Conservation (phyloP, 164 flowering plant genomes). For the Tetracentron sinense region DNA sequence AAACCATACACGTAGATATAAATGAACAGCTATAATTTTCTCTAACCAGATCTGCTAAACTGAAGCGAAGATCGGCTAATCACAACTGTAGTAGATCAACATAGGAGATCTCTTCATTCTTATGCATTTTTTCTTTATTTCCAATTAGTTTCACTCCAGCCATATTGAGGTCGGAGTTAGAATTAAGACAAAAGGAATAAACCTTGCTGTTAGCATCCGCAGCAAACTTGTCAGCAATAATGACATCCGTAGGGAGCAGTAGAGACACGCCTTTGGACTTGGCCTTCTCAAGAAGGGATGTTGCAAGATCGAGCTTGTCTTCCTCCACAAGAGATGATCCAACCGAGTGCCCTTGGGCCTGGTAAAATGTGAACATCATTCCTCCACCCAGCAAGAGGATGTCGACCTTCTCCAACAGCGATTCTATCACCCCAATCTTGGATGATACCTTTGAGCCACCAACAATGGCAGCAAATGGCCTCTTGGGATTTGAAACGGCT, state of each 20-base stretch:
- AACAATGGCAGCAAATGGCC: slow-evolving; percentile 92
- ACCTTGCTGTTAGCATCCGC: slow-evolving; percentile 87
- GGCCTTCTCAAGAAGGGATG: slow-evolving; percentile 73
- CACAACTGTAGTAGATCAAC: not conserved
- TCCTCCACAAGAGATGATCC: slow-evolving; percentile 91
- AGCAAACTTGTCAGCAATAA: slow-evolving; percentile 81
- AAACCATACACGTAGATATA: too few relatives aligned
- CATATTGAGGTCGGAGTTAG: not conserved
- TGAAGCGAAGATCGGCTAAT: too few relatives aligned
- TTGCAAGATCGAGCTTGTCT: slow-evolving; percentile 82
- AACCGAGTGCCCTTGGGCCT: slow-evolving; percentile 71
- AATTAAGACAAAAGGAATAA: slow-evolving; percentile 4
- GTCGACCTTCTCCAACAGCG: slow-evolving; percentile 67
- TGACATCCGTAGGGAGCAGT: slow-evolving; percentile 78
- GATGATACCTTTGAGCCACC: slow-evolving; percentile 88
- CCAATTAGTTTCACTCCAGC: not conserved
- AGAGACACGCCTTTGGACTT: slow-evolving; percentile 75
- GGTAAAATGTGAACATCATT: slow-evolving; percentile 90
- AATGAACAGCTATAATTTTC: too few relatives aligned
- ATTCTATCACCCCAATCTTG: slow-evolving; percentile 87
- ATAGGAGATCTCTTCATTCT: too few relatives aligned
- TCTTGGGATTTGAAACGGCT: slow-evolving; percentile 77
- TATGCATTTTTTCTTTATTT: too few relatives aligned
- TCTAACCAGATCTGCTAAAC: too few relatives aligned
- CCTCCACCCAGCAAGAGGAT: slow-evolving; percentile 81